A percentile compares a stretch with the other conserved stretches of the same genome.
Conservation (phyloP, 345 rosid species). For the Linum lewisii region DNA sequence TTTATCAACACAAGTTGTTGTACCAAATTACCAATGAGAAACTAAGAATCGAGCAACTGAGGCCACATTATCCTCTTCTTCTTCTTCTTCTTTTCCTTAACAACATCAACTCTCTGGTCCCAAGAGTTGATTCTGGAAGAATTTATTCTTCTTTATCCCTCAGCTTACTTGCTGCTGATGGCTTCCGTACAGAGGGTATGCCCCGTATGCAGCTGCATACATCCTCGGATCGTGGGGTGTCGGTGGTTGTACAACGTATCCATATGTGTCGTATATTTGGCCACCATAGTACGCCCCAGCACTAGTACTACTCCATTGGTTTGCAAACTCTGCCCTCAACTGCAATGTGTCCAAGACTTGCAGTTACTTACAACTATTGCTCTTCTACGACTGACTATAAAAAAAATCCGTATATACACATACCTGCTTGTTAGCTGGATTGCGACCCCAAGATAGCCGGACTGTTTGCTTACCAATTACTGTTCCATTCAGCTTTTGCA, state of each 20-base stretch:
- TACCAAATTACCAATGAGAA: constrained; percentile 24
- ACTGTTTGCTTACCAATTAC: constrained; percentile 61
- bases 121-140: background rate
- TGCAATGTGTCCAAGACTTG: constrained; percentile 19
- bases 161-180: constrained; percentile 95
- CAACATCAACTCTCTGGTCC: constrained; percentile 11
- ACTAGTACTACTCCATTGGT: constrained; percentile 82
- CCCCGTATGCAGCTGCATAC: constrained; percentile 66
- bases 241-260: constrained; percentile 54
- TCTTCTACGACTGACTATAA: too few species aligned
- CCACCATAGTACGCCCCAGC: constrained; percentile 73
- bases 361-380: too few species aligned
- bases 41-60: background rate
- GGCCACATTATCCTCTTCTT: constrained; percentile 19
- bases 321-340: constrained; percentile 62
- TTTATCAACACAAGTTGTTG: constrained; percentile 22
- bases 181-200: constrained; percentile 67
- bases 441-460: constrained; percentile 84
- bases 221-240: constrained; percentile 67
- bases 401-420: too few species aligned
- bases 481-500: constrained; percentile 60
- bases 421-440: constrained; percentile 76
- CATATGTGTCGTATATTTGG: constrained; percentile 70
- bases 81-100: constrained; percentile 14
- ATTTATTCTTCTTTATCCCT: constrained; percentile 13